Evolutionary conservation across 106 monocot genomes (phyloP), one percentile per base, ranked within the genome.

Genomic region (Hemerocallis citrina): DNA sequence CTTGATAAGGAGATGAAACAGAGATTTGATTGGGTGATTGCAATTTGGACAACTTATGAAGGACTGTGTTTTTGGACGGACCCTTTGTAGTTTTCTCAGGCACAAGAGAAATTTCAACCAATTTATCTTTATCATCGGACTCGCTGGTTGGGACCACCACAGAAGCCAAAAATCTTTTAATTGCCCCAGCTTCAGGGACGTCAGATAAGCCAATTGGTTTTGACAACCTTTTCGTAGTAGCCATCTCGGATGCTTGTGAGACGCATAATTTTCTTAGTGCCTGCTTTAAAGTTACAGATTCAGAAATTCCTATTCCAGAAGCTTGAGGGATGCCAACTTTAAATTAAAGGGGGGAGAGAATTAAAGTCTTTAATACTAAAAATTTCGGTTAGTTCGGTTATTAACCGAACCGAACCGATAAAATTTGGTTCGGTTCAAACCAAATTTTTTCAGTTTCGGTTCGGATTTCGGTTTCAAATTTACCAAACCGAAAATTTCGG

Each of bases 191-290:
- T 70, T 88, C 83, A 15, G 76, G 69, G 28, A 40, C 28, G 57
- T 57, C 43, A 50, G 75, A 55, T 39, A 67, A 30, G 17, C 38
- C 57, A 9, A 37, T 31, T 38, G 76, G 75, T 43, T 77, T 83
- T 59, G 75, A 70, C 14, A 75, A 29, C 28, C 76, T 78, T 70
- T 77, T 88, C 56, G 71, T 57, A 43, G 88, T 79, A 34, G 88
- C 88, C 83, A 83, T 83, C 64, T 82, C 88, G 59, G 88, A 76
- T 12, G 88, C 88, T 34, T 88, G 88, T 17, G 83, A 76, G 41
- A 88, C 75, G 41, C 83, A 83, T 33, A 83, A 14, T 55, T 65
- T 88, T 71, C 88, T 74, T 12, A 88, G 70, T 43, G 88, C 79
- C 42, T 88, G 88, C 54, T 88, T 88, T 42, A 88, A 58, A 47